Evolutionary conservation across 345 rosid genomes (phyloP), one percentile per base, ranked within the genome.

Genomic region (Durio zibethinus): DNA sequence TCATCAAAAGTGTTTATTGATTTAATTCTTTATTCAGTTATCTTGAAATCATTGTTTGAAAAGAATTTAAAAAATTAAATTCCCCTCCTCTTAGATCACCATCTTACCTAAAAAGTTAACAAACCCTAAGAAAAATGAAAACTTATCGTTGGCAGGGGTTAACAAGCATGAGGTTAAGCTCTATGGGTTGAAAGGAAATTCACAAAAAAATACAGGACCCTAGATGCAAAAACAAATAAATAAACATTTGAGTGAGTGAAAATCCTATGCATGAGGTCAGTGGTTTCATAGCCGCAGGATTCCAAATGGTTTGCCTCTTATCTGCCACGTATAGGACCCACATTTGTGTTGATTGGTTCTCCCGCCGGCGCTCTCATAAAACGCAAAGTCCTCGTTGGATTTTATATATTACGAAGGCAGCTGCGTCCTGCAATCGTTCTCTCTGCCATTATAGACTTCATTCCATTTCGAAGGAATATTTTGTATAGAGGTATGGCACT

Each of bases 311-410:
- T 8, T 52, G 45, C 68, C 81, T 74, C 97, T 94, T 91, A 92
- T 92, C 98, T 81, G 92, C 91, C 93, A 92, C 90, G 89, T 83
- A 8, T 11, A 67, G 87, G 77, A 40, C 85, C 84, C 84, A 53
- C 73, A 0, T 11, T 68, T 48, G 23, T 5, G 75, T 38, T 68
- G 82, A 21, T 79, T 85, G 87, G 85, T 79, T 80, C 89, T 83
- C 88, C 90, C 83, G 84, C 88, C 90, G 82, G 84, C 83, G 77
- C 86, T 80, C 82, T 78, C 83, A 77, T 80, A 80, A 78, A 54
- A 52, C 64, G 35, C 71, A 78, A 77, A 35, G 33, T 15, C 3
- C 43, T 42, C 42, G 31, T 21, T 48, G 74, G 67, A 47, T 31
- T 79, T 53, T 33, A 10, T 10, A 43, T 16, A 42, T 74, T 71